phyloP scores from a whole-genome alignment of 306 rosid genomes.

The Arachis stenosperma region DNA sequence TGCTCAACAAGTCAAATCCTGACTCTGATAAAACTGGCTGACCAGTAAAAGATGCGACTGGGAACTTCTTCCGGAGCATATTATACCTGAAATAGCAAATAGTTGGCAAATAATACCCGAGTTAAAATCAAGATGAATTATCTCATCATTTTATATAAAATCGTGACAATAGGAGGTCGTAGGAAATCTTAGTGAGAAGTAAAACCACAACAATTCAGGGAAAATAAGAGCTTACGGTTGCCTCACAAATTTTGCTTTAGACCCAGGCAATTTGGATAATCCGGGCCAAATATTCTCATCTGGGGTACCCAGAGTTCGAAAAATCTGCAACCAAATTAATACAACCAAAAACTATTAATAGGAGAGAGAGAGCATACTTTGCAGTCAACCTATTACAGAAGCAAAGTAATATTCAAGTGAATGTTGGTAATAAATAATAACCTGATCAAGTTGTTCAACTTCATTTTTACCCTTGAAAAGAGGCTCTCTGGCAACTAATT shows the following conservation, averaged over 20 bases:
- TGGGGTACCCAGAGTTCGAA: slow-evolving; percentile 78
- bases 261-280: slow-evolving; percentile 68
- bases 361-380: not conserved
- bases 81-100: slow-evolving; percentile 57
- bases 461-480: slow-evolving; percentile 81
- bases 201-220: too few species aligned
- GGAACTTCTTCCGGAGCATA: slow-evolving; percentile 76
- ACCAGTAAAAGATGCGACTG: slow-evolving; percentile 79
- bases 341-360: slow-evolving; percentile 27
- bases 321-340: slow-evolving; percentile 59
- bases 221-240: slow-evolving; percentile 62
- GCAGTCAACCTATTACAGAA: not conserved
- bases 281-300: slow-evolving; percentile 84
- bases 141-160: too few species aligned
- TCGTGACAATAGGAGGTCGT: too few species aligned
- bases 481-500: slow-evolving; percentile 69
- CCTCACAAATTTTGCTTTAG: slow-evolving; percentile 65
- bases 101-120: not conserved
- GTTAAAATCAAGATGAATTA: not conserved
- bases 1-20: slow-evolving; percentile 83
- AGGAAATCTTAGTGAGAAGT: too few species aligned
- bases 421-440: slow-evolving; percentile 10
- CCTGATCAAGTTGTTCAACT: slow-evolving; percentile 86
- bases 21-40: slow-evolving; percentile 70
- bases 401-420: not conserved